phyloP scores from a whole-genome alignment of 345 rosid species.

The Jatropha curcas region DNA sequence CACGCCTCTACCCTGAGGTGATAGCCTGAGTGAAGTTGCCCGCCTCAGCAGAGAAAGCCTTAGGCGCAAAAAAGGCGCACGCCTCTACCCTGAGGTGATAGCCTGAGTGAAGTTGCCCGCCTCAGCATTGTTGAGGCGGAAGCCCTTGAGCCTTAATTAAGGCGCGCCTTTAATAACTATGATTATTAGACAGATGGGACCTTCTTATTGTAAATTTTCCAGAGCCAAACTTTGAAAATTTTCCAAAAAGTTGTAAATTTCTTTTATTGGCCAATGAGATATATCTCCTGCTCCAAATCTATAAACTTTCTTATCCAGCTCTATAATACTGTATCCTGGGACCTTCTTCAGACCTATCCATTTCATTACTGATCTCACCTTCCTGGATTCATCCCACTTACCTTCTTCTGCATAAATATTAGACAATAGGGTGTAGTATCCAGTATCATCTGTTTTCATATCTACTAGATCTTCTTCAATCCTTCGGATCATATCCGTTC shows the following conservation, averaged over 20 bases:
- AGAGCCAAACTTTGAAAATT: slow-evolving; percentile 23
- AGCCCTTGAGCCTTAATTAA: too few species aligned
- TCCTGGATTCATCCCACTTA: slow-evolving; percentile 59
- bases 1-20: too few species aligned
- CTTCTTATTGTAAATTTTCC: slow-evolving; percentile 11
- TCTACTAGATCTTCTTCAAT: slow-evolving; percentile 44
- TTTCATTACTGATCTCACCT: slow-evolving; percentile 49
- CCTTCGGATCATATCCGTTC: slow-evolving; percentile 60
- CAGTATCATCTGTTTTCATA: slow-evolving; percentile 56
- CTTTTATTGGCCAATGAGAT: slow-evolving; percentile 8
- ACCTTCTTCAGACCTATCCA: slow-evolving; percentile 54
- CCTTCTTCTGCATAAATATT: slow-evolving; percentile 79
- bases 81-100: too few species aligned
- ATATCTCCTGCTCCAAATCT: slow-evolving; percentile 25
- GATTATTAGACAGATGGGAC: too few species aligned
- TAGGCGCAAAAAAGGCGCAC: too few species aligned
- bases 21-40: too few species aligned
- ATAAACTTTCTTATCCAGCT: slow-evolving; percentile 15
- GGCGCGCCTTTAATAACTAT: too few species aligned
- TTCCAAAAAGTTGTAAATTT: slow-evolving; percentile 20
- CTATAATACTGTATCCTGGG: slow-evolving; percentile 58
- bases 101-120: too few species aligned
- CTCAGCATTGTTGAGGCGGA: too few species aligned
- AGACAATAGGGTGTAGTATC: slow-evolving; percentile 65
- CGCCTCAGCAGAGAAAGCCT: too few species aligned